phyloP scores from a whole-genome alignment of 1,139 yeast species.

The Geotrichum europaeum region DNA sequence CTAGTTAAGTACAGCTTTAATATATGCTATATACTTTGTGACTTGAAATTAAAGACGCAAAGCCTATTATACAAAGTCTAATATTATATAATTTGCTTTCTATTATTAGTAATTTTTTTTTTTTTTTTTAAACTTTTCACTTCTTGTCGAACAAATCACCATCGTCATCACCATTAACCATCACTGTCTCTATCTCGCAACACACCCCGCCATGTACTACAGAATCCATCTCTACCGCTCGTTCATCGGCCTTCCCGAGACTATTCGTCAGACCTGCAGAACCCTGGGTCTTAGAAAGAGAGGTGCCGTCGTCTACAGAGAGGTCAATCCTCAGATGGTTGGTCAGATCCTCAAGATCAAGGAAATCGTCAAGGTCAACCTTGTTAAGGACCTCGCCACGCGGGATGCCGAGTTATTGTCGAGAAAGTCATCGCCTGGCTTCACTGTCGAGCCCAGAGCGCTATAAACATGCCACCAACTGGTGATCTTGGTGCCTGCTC shows the following conservation, averaged over 20 bases:
- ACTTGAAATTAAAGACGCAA: too few relatives aligned
- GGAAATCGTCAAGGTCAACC: conserved; percentile 81
- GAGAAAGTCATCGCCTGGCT: conserved; percentile 15
- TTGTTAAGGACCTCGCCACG: conserved; percentile 43
- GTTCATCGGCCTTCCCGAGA: conserved; percentile 75
- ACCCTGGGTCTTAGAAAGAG: conserved; percentile 73
- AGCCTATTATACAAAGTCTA: background rate
- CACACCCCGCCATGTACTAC: conserved; percentile 36
- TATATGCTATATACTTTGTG: too few relatives aligned
- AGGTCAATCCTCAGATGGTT: conserved; percentile 72
- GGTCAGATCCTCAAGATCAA: conserved; percentile 80
- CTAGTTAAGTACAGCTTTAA: too few relatives aligned
- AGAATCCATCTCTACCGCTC: conserved; percentile 77
- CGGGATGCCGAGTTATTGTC: conserved; percentile 8
- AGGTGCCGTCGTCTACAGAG: conserved; percentile 67
- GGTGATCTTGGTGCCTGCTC: background rate
- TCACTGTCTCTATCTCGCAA: background rate
- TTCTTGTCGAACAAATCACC: background rate
- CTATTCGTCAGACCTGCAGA: conserved; percentile 55
- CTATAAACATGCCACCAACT: background rate
- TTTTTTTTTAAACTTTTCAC: background rate
- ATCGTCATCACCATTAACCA: background rate
- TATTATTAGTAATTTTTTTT: background rate
- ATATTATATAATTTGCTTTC: background rate
- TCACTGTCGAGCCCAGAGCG: conserved; percentile 7